Base-by-base conservation (phyloP, 192 early-diverging fungal genomes). In the Diversispora epigaea region DNA sequence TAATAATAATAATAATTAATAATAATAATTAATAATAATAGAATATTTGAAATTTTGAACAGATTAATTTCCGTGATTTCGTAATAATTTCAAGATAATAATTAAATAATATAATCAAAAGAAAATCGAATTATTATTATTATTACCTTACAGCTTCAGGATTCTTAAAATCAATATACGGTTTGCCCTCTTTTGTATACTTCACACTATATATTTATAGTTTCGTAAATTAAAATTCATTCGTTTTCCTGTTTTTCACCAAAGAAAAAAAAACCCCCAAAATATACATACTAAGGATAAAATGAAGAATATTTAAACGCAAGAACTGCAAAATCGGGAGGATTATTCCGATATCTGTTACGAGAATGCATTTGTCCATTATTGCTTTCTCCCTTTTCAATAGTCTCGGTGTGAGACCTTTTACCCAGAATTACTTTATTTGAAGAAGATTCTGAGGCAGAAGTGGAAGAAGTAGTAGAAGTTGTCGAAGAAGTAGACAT, bases 151-250 rank as follows among this genome's bases (percentile, higher is more conserved):
- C 75, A 21, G 90, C 90, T 47, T 79, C 65, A 12, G 89, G 84
- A 77, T 93, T 79, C 22, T 86, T 85, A 77, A 91, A 93, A 75
- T 93, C 84, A 46, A 92, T 85, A 45, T 76, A 65, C 11, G 78
- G 66, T 46, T 47, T 71, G 7, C 76, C 78, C 15, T 19, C 49
- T 66, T 66, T 75, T 25, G 52, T 40, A 72, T 66, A 73, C 12
- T 63, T 46, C 12, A 78, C 62, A 63, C 69, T 58, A 62, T 45
- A 49, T 45, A 43, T 46, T 58, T 14, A 43, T 25, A 76, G 2
- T 62, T 44, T 1, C 50, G 39, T 54, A 10, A 25, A 32, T 44
- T 39, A 11, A 45, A 52, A 41, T 8, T 10, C 22, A 64, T 41
- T n/a, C 12, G n/a, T n/a, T n/a, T n/a, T n/a, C n/a, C n/a, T n/a